Evolutionary conservation across 495 filamentous ascomycete species (phyloP).

Genomic region (Penicillium malachiteum): DNA sequence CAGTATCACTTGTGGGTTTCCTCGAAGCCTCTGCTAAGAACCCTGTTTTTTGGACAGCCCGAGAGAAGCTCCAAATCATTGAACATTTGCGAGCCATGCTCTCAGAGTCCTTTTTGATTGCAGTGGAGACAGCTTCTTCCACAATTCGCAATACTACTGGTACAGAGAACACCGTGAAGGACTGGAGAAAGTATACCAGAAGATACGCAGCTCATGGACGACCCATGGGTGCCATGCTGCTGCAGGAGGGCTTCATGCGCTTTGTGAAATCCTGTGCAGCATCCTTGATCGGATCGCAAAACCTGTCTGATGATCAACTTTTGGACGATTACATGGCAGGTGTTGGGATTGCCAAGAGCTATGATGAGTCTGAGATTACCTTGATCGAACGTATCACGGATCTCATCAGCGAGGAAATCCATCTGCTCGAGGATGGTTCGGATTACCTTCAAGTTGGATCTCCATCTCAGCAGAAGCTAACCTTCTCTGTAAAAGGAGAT

Average conservation of each 20-base stretch:
- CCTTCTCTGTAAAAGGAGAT: slow-evolving; percentile 79
- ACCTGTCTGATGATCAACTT: slow-evolving; percentile 60
- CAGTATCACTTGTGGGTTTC: slow-evolving; percentile 83
- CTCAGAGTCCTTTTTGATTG: slow-evolving; percentile 77
- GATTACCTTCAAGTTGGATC: slow-evolving; percentile 86
- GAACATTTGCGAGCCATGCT: slow-evolving; percentile 67
- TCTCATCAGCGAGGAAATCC: slow-evolving; percentile 77
- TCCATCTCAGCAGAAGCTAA: slow-evolving; percentile 81
- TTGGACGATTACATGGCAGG: slow-evolving; percentile 71
- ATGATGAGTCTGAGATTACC: slow-evolving; percentile 39
- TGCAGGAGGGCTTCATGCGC: slow-evolving; percentile 82
- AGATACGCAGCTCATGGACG: slow-evolving; percentile 76
- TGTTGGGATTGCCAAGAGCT: slow-evolving; percentile 47
- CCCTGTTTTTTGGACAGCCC: slow-evolving; percentile 72
- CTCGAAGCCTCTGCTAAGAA: slow-evolving; percentile 74
- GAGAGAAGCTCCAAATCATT: slow-evolving; percentile 69
- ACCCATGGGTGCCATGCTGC: slow-evolving; percentile 86
- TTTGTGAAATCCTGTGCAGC: slow-evolving; percentile 79
- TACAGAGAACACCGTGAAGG: slow-evolving; percentile 51
- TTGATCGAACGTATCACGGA: slow-evolving; percentile 69
- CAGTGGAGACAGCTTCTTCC: slow-evolving; percentile 83
- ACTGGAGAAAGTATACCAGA: slow-evolving; percentile 82
- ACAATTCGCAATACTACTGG: slow-evolving; percentile 66
- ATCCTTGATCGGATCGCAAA: slow-evolving; percentile 58
- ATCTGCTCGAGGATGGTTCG: slow-evolving; percentile 79